A percentile compares a stretch with the other conserved stretches of the same genome.
These are phyloP conservation scores for Pinus taeda DNA, from an alignment of 75 land plant species.

Conservation along the genomic window DNA sequence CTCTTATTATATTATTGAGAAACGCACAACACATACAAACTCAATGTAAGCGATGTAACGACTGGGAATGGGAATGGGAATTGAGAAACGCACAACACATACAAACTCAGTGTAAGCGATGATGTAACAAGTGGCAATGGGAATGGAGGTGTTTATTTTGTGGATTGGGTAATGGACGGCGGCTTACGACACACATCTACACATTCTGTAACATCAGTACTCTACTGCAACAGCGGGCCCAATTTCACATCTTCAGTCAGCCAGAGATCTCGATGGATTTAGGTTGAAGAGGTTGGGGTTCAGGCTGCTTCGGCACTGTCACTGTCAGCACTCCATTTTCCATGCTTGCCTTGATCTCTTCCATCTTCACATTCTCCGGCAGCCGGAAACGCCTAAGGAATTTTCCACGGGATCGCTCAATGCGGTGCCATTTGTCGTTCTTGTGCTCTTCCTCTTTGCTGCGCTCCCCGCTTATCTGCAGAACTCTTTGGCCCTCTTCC, in stretches of 20 bases:
- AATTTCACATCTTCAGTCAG: neutral
- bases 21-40: no score
- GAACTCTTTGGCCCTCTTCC: constrained; percentile 24
- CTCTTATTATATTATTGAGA: no score
- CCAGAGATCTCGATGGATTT: constrained; percentile 17
- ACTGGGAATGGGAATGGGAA: no score
- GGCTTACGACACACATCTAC: no score
- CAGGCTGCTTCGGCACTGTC: constrained; percentile 20
- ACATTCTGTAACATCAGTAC: no score
- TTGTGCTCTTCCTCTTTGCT: constrained; percentile 15
- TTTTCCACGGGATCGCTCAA: constrained; percentile 28
- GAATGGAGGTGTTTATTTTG: no score
- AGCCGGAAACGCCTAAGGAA: constrained; percentile 35
- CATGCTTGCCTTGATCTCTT: constrained; percentile 17
- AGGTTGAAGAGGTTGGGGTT: neutral
- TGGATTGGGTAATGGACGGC: no score
- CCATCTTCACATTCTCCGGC: constrained; percentile 28
- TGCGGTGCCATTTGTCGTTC: constrained; percentile 26
- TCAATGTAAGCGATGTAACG: no score
- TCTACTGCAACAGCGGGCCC: no score
- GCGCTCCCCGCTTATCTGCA: constrained; percentile 35
- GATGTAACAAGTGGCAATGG: no score
- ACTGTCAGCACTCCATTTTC: constrained; percentile 37
- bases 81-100: no score
- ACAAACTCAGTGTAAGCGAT: no score